Evolutionary conservation across 2,329 filamentous ascomycete genomes (phyloP).

Genomic region (Monosporascus sp.): DNA sequence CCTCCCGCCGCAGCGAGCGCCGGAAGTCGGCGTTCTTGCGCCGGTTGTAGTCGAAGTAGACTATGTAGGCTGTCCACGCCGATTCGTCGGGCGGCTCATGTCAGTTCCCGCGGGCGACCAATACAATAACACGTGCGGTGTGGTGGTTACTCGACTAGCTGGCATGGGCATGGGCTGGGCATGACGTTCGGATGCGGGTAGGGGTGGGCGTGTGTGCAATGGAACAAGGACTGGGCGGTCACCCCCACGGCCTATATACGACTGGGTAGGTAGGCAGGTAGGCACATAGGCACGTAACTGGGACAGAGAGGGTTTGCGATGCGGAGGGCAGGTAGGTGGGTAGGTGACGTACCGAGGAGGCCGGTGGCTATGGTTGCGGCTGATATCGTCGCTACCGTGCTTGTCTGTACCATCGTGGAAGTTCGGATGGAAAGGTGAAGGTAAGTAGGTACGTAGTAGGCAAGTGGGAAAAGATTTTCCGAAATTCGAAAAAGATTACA

Average conservation of each 20-base stretch:
- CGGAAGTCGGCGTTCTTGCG: conserved; percentile 61
- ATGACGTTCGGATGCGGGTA: no score
- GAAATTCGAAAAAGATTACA: no score
- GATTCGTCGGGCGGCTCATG: not conserved
- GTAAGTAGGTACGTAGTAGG: no score
- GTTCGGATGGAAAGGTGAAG: not conserved
- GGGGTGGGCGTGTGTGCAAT: no score
- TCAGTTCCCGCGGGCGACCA: not conserved
- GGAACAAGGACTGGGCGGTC: no score
- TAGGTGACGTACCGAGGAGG: conserved; percentile 46
- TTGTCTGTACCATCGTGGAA: conserved; percentile 41
- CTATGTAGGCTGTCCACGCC: conserved; percentile 48
- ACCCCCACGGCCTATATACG: no score
- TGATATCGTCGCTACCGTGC: conserved; percentile 54
- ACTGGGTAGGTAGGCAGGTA: no score
- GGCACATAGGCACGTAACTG: no score
- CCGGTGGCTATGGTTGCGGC: conserved; percentile 56
- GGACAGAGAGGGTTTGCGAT: not conserved
- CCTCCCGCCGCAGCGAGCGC: conserved; percentile 65
- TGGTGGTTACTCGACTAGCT: no score
- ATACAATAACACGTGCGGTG: no score
- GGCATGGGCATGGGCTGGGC: no score
- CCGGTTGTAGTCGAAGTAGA: conserved; percentile 65
- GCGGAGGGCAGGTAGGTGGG: not conserved
- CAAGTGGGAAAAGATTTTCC: no score